phyloP scores from a whole-genome alignment of 2,329 filamentous ascomycete species.

The Cladosporium oxysporum region DNA sequence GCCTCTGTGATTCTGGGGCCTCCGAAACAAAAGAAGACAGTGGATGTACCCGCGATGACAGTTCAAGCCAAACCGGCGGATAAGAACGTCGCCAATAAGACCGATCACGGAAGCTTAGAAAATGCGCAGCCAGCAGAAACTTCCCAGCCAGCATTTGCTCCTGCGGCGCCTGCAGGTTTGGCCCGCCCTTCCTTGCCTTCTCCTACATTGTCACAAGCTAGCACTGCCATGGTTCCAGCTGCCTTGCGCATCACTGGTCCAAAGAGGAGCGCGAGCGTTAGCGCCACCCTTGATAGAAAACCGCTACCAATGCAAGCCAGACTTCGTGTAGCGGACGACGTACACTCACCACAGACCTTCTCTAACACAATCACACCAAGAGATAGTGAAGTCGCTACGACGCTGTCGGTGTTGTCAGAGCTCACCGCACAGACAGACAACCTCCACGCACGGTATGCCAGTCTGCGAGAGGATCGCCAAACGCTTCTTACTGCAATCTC shows the following conservation, averaged over 20 bases:
- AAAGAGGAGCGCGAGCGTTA: slow-evolving; percentile 12
- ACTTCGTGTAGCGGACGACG: not conserved
- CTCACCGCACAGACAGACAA: slow-evolving; percentile 32
- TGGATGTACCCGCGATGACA: not conserved
- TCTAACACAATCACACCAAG: not conserved
- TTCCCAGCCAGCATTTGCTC: not conserved
- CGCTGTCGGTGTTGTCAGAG: slow-evolving; percentile 18
- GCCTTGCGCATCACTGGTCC: slow-evolving; percentile 1
- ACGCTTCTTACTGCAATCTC: slow-evolving; percentile 31
- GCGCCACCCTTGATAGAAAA: not conserved
- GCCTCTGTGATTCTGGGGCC: not conserved
- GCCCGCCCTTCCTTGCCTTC: not conserved
- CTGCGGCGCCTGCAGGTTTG: not conserved
- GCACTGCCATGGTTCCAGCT: slow-evolving; percentile 2
- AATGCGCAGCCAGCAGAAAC: not conserved
- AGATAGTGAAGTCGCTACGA: not conserved
- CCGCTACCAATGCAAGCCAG: not conserved
- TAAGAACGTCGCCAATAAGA: not conserved
- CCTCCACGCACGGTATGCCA: slow-evolving; percentile 32
- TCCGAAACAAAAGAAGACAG: not conserved
- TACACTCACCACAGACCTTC: not conserved
- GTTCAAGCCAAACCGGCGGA: not conserved
- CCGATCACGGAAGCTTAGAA: not conserved
- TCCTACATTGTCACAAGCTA: slow-evolving; percentile 16
- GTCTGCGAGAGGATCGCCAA: slow-evolving; percentile 34